Evolutionary conservation across 306 rosid genomes (phyloP).

Genomic region (Macrotyloma uniflorum): DNA sequence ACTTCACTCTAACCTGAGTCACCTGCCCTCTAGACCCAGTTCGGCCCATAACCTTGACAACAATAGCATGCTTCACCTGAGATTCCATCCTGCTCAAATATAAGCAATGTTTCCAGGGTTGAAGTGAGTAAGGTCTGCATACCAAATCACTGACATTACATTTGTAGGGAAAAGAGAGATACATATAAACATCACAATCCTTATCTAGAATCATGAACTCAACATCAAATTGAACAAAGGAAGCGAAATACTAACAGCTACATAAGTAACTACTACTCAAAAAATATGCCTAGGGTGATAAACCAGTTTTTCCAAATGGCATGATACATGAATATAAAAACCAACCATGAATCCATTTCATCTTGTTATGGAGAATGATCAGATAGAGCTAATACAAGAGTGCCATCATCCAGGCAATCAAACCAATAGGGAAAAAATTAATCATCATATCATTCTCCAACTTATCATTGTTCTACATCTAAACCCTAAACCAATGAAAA

Average conservation of each 20-base stretch:
- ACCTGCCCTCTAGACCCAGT: background rate
- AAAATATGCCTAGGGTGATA: background rate
- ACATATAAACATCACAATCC: background rate
- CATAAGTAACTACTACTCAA: background rate
- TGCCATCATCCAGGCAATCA: conserved; percentile 49
- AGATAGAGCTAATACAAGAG: conserved; percentile 47
- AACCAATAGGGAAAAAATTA: conserved; percentile 47
- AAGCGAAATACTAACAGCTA: background rate
- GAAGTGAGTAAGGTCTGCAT: background rate
- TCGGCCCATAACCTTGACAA: background rate
- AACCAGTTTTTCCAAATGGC: background rate
- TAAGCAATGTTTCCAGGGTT: background rate
- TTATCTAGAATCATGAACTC: background rate
- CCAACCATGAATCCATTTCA: background rate
- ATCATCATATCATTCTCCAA: conserved; percentile 39
- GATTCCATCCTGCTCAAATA: background rate
- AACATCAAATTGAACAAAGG: background rate
- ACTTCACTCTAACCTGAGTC: background rate
- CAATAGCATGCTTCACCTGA: background rate
- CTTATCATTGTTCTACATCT: background rate
- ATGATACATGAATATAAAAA: background rate
- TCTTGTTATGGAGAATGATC: conserved; percentile 38
- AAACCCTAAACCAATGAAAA: background rate
- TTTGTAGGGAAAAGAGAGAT: background rate
- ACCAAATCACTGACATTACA: background rate